These are phyloP conservation scores for Tylopilus sp. DNA, from an alignment of 768 basidiomycete species.

Conservation along the genomic window DNA sequence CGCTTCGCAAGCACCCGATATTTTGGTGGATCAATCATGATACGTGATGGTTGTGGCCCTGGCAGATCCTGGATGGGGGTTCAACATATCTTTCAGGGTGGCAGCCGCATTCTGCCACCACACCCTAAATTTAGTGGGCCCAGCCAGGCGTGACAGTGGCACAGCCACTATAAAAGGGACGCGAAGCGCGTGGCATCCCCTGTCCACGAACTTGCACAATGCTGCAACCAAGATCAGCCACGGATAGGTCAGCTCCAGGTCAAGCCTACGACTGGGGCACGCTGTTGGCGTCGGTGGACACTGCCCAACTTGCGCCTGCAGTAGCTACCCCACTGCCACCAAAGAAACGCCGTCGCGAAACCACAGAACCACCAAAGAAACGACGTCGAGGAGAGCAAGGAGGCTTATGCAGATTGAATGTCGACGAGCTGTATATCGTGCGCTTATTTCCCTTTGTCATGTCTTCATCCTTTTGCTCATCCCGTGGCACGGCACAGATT, in stretches of 20 bases:
- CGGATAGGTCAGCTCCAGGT: neutral
- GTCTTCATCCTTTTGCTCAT: neutral
- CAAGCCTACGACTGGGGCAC: neutral
- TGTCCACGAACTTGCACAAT: slow-evolving; percentile 21
- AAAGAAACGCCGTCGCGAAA: slow-evolving; percentile 7
- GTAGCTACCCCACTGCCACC: neutral
- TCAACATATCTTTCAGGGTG: too few relatives aligned
- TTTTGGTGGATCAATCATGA: too few relatives aligned
- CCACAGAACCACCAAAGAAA: slow-evolving; percentile 6
- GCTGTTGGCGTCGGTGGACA: neutral
- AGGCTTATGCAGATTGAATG: slow-evolving; percentile 14
- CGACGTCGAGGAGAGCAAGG: neutral
- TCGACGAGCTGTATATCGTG: slow-evolving; percentile 22
- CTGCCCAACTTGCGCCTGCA: neutral
- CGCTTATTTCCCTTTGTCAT: neutral
- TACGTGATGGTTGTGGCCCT: too few relatives aligned
- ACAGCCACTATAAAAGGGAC: slow-evolving; percentile 15
- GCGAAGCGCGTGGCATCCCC: slow-evolving; percentile 26
- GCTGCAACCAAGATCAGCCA: slow-evolving; percentile 2
- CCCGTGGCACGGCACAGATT: slow-evolving; percentile 29
- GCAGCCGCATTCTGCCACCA: too few relatives aligned
- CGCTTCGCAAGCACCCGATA: neutral
- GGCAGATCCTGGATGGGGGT: neutral
- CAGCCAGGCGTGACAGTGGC: neutral
- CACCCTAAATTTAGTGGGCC: neutral